phyloP scores from a whole-genome alignment of 2,329 filamentous ascomycete genomes.

The Rasamsonia emersonii region DNA sequence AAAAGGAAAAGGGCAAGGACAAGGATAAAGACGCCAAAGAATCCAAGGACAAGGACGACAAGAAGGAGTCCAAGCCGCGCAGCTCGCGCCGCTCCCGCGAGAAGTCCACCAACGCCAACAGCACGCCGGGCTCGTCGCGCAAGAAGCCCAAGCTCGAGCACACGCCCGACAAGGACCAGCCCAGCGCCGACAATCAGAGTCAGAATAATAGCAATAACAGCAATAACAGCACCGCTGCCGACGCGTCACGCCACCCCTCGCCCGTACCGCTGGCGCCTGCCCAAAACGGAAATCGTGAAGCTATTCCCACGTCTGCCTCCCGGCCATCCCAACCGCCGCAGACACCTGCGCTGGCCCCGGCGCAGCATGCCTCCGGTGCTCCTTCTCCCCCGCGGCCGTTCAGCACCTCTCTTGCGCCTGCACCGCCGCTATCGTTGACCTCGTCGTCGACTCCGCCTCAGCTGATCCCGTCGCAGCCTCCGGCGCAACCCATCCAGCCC shows the following conservation, averaged over 20 bases:
- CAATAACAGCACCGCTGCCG: slow-evolving; percentile 7
- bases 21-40: slow-evolving; percentile 17
- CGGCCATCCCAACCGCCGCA: slow-evolving; percentile 5
- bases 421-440: slow-evolving; percentile 1
- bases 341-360: slow-evolving; percentile 21
- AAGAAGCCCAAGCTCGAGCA: slow-evolving; percentile 40
- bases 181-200: slow-evolving; percentile 5
- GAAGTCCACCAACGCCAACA: slow-evolving; percentile 20
- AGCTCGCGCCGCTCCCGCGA: slow-evolving; percentile 26
- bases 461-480: slow-evolving; percentile 15
- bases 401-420: slow-evolving; percentile 9
- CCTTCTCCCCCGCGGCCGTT: slow-evolving; percentile 18
- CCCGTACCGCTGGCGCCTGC: slow-evolving; percentile 8
- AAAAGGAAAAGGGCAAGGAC: slow-evolving; percentile 15
- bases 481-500: neutral
- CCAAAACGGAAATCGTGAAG: slow-evolving; percentile 31
- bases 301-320: slow-evolving; percentile 24
- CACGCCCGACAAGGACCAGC: slow-evolving; percentile 4
- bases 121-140: slow-evolving; percentile 28
- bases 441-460: slow-evolving; percentile 11
- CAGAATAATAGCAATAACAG: slow-evolving; percentile 6
- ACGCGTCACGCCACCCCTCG: slow-evolving; percentile 10
- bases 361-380: slow-evolving; percentile 20
- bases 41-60: slow-evolving; percentile 4
- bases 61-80: slow-evolving; percentile 18